Evolutionary conservation across 106 monocot species (phyloP), one percentile per base, ranked within the genome.

Genomic region (Allium cepa): DNA sequence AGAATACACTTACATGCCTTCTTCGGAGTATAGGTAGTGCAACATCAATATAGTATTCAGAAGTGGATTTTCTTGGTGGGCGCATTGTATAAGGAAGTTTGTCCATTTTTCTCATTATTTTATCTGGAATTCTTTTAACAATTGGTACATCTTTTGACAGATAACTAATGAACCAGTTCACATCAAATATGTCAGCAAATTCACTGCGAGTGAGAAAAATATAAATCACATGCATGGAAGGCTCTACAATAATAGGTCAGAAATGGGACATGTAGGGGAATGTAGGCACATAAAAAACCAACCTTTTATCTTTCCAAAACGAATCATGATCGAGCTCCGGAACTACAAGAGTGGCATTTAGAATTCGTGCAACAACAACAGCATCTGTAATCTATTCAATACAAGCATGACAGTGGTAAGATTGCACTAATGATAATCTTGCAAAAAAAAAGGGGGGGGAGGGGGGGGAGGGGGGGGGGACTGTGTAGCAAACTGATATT

Each of bases 281-380:
- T 36, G 36, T 36, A 4, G 36, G 36, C 36, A 36, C 36, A 46
- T 56, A 46, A 17, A 53, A 15, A 15, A 49, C 22, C 53, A 55
- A 97, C 97, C 97, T 97, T 26, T 97, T 67, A 81, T 97, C 97
- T 77, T 92, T 97, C 97, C 97, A 97, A 57, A 84, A 97, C 4
- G 97, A 97, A 76, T 81, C 60, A 60, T 89, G 97, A 84, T 97
- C 97, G 57, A 97, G 72, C 70, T 89, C 82, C 59, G 97, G 97
- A 70, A 97, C 47, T 70, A 97, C 97, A 71, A 97, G 87, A 50
- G 92, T 92, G 13, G 92, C 97, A 79, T 97, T 97, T 61, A 97
- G 73, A 71, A 97, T 82, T 50, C 92, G 76, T 15, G 97, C 97
- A 74, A 97, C 89, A 69, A 90, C 89, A 68, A 92, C 92, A 36